phyloP scores from a whole-genome alignment of 1,139 yeast genomes.

The Candida albicans region DNA sequence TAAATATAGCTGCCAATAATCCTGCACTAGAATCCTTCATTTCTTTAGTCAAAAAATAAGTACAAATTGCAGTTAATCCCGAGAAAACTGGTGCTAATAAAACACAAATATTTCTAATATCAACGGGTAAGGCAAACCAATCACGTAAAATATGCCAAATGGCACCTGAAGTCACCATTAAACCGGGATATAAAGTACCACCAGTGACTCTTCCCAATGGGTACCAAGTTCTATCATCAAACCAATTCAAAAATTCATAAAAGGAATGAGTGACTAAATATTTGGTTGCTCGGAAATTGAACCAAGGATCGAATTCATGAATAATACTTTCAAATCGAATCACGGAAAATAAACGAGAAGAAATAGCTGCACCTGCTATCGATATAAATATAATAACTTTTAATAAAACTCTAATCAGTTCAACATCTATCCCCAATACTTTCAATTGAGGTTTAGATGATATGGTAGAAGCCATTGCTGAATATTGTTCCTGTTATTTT shows the following conservation, averaged over 20 bases:
- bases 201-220: constrained; percentile 99
- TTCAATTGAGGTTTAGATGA: constrained; percentile 18
- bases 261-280: constrained; percentile 81
- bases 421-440: constrained; percentile 38
- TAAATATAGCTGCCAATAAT: constrained; percentile 85
- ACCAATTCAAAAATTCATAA: constrained; percentile 95
- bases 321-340: constrained; percentile 91
- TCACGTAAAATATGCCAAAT: constrained; percentile 74
- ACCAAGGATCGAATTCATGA: constrained; percentile 99
- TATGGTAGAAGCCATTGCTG: background rate
- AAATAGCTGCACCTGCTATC: constrained; percentile 86
- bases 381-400: constrained; percentile 65
- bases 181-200: constrained; percentile 96
- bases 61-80: constrained; percentile 87
- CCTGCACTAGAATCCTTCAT: constrained; percentile 92
- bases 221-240: constrained; percentile 98
- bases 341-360: constrained; percentile 80
- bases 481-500: no score
- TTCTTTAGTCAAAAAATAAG: constrained; percentile 87
- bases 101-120: constrained; percentile 94
- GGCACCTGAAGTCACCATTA: constrained; percentile 94
- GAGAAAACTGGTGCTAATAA: constrained; percentile 95
- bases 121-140: constrained; percentile 76
- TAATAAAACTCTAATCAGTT: constrained; percentile 50
- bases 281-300: constrained; percentile 92